Evolutionary conservation across 257 asterid genomes (phyloP).

Genomic region (Solanum tacnaense): DNA sequence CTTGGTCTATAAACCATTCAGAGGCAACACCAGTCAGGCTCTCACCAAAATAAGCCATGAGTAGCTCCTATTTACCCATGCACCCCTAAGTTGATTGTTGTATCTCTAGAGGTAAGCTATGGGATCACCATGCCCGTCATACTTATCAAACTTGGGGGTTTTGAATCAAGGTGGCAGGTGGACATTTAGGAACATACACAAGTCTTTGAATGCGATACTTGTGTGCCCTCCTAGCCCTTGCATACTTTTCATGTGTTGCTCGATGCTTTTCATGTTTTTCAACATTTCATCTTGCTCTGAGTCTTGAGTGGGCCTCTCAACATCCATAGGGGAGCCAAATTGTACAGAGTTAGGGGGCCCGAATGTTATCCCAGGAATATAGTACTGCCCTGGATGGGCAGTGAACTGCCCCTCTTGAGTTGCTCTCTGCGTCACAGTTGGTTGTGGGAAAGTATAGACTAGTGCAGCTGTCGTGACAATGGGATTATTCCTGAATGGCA

Average conservation of each 20-base stretch:
- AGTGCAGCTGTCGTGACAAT: neutral
- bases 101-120: neutral
- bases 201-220: neutral
- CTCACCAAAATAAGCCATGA: neutral
- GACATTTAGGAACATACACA: neutral
- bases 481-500: neutral
- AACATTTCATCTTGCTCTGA: neutral
- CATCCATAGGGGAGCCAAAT: neutral
- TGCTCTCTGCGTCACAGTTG: neutral
- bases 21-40: neutral
- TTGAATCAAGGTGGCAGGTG: neutral
- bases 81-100: neutral
- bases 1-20: neutral
- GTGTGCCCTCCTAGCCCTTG: neutral
- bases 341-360: neutral
- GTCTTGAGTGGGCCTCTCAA: neutral
- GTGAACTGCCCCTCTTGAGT: neutral
- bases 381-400: rapidly evolving
- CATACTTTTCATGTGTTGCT: neutral
- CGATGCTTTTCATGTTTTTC: rapidly evolving
- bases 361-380: neutral
- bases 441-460: neutral
- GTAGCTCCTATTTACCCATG: neutral
- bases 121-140: neutral
- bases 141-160: neutral